These are phyloP conservation scores for Polytolypa hystricis DNA, from an alignment of 2,329 filamentous ascomycete genomes.

Conservation along the genomic window DNA sequence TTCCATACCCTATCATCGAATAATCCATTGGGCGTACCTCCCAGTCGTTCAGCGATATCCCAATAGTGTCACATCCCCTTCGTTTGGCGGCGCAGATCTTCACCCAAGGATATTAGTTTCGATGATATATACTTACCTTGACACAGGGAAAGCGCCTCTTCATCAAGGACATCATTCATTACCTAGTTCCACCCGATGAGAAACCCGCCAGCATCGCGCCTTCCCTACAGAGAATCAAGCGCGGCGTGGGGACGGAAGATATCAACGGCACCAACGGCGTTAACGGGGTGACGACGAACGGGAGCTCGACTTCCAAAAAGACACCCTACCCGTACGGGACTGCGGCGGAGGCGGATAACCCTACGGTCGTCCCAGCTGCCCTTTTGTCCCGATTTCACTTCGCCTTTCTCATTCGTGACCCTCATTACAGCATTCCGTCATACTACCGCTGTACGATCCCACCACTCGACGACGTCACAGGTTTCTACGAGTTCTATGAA, in stretches of 20 bases:
- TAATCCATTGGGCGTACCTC: no score
- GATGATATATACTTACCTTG: slow-evolving; percentile 32
- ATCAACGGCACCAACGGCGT: slow-evolving; percentile 21
- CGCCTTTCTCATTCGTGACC: slow-evolving; percentile 93
- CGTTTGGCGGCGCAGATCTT: background rate
- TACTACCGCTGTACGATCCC: slow-evolving; percentile 92
- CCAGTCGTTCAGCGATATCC: no score
- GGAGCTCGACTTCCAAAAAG: slow-evolving; percentile 16
- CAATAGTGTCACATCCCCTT: background rate
- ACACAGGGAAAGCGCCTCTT: slow-evolving; percentile 77
- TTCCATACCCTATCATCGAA: no score
- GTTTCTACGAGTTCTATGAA: slow-evolving; percentile 77
- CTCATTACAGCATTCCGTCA: slow-evolving; percentile 79
- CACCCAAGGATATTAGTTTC: slow-evolving; percentile 7
- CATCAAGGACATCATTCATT: slow-evolving; percentile 97
- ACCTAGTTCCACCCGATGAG: slow-evolving; percentile 66
- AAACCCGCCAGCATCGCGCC: slow-evolving; percentile 61
- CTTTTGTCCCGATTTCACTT: slow-evolving; percentile 77
- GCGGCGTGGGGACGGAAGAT: slow-evolving; percentile 45
- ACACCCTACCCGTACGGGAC: slow-evolving; percentile 50
- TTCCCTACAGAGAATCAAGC: slow-evolving; percentile 53
- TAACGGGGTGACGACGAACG: slow-evolving; percentile 19
- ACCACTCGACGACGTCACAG: slow-evolving; percentile 68
- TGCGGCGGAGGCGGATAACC: slow-evolving; percentile 57
- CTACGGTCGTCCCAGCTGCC: slow-evolving; percentile 67